phyloP scores from a whole-genome alignment of 768 basidiomycete genomes.

The Tephrocybe rancida region DNA sequence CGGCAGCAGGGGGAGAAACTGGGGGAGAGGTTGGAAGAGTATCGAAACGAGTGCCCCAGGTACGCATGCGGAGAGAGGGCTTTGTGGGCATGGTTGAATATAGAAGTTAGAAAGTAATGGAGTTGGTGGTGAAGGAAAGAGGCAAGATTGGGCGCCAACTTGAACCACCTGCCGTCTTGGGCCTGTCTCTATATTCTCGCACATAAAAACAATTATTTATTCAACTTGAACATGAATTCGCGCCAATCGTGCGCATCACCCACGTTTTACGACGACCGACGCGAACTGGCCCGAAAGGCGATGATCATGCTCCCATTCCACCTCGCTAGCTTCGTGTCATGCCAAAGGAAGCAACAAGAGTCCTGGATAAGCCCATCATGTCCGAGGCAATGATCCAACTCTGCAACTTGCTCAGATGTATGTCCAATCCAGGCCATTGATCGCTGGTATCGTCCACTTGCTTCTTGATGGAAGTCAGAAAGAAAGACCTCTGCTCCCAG shows the following conservation, averaged over 20 bases:
- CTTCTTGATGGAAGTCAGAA: conserved; percentile 6
- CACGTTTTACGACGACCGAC: conserved; percentile 51
- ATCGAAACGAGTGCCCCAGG: conserved; percentile 79
- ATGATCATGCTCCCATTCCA: conserved; percentile 31
- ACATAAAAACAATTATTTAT: conserved; percentile 17
- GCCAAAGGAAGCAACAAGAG: conserved; percentile 40
- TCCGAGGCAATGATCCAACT: conserved; percentile 7
- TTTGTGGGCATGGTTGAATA: conserved; percentile 44
- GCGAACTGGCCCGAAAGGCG: conserved; percentile 30
- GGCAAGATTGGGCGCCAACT: conserved; percentile 6
- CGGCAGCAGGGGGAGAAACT: conserved; percentile 33
- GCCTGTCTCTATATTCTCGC: conserved; percentile 5
- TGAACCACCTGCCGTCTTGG: conserved; percentile 7
- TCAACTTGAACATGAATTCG: conserved; percentile 3
- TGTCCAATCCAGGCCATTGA: background rate
- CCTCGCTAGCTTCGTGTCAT: conserved; percentile 50
- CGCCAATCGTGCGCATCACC: conserved; percentile 9
- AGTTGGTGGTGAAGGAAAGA: conserved; percentile 10
- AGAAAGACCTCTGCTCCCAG: background rate
- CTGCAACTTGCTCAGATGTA: background rate
- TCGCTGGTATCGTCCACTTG: conserved; percentile 1
- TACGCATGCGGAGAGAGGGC: conserved; percentile 37
- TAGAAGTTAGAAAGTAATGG: conserved; percentile 20
- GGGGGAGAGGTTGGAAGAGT: conserved; percentile 56
- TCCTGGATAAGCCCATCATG: background rate